phyloP scores from a whole-genome alignment of 371 early-diverging fungal species.

The Mortierella sp. region DNA sequence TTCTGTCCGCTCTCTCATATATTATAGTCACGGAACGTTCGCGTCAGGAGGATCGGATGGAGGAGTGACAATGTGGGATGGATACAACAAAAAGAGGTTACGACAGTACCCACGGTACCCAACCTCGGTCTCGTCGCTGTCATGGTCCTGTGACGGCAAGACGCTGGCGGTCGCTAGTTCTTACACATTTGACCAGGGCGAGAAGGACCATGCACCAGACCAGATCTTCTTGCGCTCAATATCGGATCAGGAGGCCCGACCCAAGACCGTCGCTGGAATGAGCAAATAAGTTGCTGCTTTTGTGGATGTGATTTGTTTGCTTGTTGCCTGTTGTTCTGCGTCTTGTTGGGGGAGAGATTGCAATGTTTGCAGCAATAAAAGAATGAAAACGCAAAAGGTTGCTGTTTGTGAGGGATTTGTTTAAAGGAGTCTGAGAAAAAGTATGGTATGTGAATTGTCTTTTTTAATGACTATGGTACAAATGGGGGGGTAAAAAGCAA shows the following conservation, averaged over 20 bases:
- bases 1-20: not conserved
- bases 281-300: not conserved
- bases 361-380: too few species aligned
- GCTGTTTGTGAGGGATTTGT: too few species aligned
- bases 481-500: not conserved
- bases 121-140: conserved; percentile 86
- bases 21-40: conserved; percentile 87
- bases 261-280: conserved; percentile 60
- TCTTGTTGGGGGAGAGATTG: too few species aligned
- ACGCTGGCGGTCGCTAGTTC: conserved; percentile 91
- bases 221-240: conserved; percentile 82
- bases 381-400: too few species aligned
- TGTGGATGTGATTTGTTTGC: not conserved
- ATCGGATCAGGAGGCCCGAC: conserved; percentile 77
- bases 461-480: conserved; percentile 1
- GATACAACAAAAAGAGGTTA: conserved; percentile 89
- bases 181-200: conserved; percentile 96
- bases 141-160: conserved; percentile 85
- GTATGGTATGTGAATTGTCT: too few species aligned
- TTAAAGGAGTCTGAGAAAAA: too few species aligned
- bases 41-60: conserved; percentile 96
- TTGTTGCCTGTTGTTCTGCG: not conserved
- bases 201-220: conserved; percentile 90
- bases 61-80: conserved; percentile 95
- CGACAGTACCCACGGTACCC: conserved; percentile 86